These are phyloP conservation scores for Cladosporium sp. DNA, from an alignment of 2,329 filamentous ascomycete species.

Conservation along the genomic window DNA sequence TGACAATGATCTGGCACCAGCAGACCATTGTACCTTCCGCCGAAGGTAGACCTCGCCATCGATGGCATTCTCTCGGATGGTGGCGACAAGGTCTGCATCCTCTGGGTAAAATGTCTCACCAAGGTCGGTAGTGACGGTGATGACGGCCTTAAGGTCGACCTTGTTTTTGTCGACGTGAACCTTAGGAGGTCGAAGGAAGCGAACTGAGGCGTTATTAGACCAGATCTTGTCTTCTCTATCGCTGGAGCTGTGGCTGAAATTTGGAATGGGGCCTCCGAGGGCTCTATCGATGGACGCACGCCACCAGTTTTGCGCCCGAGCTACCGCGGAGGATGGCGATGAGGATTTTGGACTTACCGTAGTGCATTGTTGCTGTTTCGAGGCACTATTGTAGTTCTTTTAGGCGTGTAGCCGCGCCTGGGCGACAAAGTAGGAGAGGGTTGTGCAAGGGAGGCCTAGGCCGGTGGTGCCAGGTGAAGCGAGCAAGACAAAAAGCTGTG, in stretches of 20 bases:
- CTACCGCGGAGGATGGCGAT: neutral
- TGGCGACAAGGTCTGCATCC: constrained; percentile 40
- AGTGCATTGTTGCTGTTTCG: constrained; percentile 16
- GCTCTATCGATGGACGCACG: neutral
- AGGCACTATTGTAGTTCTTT: no score
- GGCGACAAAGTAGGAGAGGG: no score
- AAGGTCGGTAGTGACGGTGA: constrained; percentile 65
- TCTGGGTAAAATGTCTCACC: constrained; percentile 59
- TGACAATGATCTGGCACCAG: constrained; percentile 40
- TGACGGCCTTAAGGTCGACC: constrained; percentile 45
- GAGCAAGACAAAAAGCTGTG: constrained; percentile 2
- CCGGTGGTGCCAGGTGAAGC: neutral
- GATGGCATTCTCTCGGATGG: constrained; percentile 29
- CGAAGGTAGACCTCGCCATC: constrained; percentile 39
- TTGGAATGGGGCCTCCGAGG: neutral
- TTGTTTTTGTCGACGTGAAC: constrained; percentile 36
- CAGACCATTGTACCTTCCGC: constrained; percentile 40
- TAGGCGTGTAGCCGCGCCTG: no score
- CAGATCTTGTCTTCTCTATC: neutral
- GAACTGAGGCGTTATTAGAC: constrained; percentile 36
- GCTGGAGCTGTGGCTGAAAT: neutral
- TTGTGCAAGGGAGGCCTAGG: neutral
- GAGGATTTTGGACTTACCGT: constrained; percentile 16
- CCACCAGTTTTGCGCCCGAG: neutral
- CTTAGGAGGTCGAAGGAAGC: constrained; percentile 62